Base-by-base conservation (phyloP, 1,139 yeast species). In the Geotrichum aggregatum region DNA sequence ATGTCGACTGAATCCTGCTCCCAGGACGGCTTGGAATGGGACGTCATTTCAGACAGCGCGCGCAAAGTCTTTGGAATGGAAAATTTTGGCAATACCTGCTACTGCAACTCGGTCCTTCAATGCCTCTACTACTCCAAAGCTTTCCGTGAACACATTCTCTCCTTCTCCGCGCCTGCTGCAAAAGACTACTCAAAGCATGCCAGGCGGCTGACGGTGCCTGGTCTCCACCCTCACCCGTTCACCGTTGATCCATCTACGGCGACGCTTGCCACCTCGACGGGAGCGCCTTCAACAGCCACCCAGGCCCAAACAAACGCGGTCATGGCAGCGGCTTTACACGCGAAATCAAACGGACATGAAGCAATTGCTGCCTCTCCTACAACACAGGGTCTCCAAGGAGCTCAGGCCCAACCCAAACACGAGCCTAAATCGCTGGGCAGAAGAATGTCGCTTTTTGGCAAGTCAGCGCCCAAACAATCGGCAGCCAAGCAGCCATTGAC, bases 41-140 rank as follows among this genome's bases (percentile, higher is more conserved):
- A 56, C 47, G 52, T 44, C 33, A 57, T 61, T 39, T 54, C 61
- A 36, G 63, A 61, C 44, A 64, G 68, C 24, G 61, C 66, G 19
- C 69, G 69, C 56, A 69, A 88, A 68, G 78, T 89, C 40, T 92
- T 84, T 69, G 98, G 98, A 3, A 83, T 91, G 80, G 98, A 92
- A 67, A 92, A 92, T 68, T 91, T 88, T 66, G 97, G 98, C 30
- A 68, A 86, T 67, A 91, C 96, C 0, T 91, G 98, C 70, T 92
- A 92, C 69, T 88, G 96, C 68, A 92, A 92, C 63, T 87, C 96
- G 8, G 85, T 92, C 26, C 71, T 92, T 28, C 98, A 92, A 67
- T 87, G 96, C 61, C 76, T 92, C 21, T 92, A 79, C 71, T 84
- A 85, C 67, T 77, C 91, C 1, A 78, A 79, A 43, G 77, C 76